Conservation (phyloP, 768 basidiomycete species). For the Xanthoconium purpureum region DNA sequence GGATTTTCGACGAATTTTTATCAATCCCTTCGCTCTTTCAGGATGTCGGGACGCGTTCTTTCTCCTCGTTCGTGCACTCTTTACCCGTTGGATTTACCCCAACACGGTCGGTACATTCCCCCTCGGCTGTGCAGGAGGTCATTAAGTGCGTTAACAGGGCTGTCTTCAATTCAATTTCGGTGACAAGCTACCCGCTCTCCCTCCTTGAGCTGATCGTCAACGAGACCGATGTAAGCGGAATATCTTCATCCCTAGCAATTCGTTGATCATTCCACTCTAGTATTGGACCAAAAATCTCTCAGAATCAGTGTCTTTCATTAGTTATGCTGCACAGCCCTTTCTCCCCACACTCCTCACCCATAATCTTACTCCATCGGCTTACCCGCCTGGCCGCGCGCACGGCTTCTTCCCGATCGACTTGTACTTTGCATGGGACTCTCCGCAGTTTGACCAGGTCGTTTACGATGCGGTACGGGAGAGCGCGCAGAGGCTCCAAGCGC, state of each 20-base stretch:
- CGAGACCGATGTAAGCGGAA: conserved; percentile 14
- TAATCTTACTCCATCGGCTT: conserved; percentile 39
- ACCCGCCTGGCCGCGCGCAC: conserved; percentile 40
- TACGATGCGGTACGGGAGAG: conserved; percentile 38
- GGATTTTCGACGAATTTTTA: conserved; percentile 27
- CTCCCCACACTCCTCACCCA: conserved; percentile 40
- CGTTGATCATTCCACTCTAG: conserved; percentile 9
- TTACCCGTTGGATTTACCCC: background rate
- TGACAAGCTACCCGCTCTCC: conserved; percentile 3
- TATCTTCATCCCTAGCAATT: background rate
- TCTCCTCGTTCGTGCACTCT: conserved; percentile 12
- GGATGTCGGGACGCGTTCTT: conserved; percentile 12
- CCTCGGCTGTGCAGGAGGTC: background rate
- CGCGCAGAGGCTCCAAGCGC: conserved; percentile 35
- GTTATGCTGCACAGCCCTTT: conserved; percentile 48
- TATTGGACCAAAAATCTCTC: conserved; percentile 6
- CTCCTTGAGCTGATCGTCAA: conserved; percentile 17
- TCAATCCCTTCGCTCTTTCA: conserved; percentile 7
- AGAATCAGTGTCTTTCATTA: background rate
- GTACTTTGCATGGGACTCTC: conserved; percentile 29
- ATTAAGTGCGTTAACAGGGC: background rate
- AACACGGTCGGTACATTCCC: background rate
- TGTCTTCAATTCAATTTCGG: conserved; percentile 11
- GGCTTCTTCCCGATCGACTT: conserved; percentile 44
- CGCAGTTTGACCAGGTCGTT: conserved; percentile 14